A percentile compares a stretch with the other conserved stretches of the same genome.
These are phyloP conservation scores for Fusarium sp. DNA, from an alignment of 2,329 filamentous ascomycete species.

Conservation along the genomic window DNA sequence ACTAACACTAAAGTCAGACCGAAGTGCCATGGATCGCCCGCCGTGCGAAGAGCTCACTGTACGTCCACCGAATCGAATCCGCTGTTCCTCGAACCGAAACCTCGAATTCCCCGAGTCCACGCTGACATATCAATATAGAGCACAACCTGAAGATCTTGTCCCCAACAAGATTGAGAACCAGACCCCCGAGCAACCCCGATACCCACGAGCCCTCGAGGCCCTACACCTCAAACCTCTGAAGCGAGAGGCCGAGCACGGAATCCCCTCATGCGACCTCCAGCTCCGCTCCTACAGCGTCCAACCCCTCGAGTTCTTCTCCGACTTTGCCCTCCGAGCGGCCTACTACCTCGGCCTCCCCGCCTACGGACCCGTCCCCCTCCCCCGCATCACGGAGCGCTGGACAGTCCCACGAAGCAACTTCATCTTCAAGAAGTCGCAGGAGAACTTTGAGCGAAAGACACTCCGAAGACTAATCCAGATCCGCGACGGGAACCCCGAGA, in stretches of 20 bases:
- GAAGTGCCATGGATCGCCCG: conserved; percentile 38
- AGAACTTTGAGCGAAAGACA: conserved; percentile 96
- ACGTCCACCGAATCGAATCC: conserved; percentile 24
- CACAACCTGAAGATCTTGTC: conserved; percentile 25
- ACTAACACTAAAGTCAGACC: conserved; percentile 29
- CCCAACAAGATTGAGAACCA: conserved; percentile 26
- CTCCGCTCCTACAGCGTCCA: conserved; percentile 90
- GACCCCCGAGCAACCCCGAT: conserved; percentile 53
- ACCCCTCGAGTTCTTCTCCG: conserved; percentile 92
- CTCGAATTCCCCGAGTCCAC: background rate
- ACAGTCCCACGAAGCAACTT: conserved; percentile 90
- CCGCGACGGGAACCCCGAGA: conserved; percentile 88
- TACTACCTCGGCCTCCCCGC: conserved; percentile 93
- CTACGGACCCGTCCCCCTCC: conserved; percentile 85
- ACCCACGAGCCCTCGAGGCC: conserved; percentile 85
- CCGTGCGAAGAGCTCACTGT: conserved; percentile 42
- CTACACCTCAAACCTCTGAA: conserved; percentile 87
- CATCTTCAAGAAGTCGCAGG: conserved; percentile 96
- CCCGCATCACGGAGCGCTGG: conserved; percentile 90
- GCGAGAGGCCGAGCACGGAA: conserved; percentile 76
- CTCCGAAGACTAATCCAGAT: conserved; percentile 89
- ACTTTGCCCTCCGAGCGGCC: conserved; percentile 93
- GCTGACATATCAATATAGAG: conserved; percentile 22
- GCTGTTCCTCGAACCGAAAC: background rate
- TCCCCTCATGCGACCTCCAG: conserved; percentile 91